Evolutionary conservation across 352 stramenopile species (phyloP).

Genomic region (Phytophthora agathidicida): DNA sequence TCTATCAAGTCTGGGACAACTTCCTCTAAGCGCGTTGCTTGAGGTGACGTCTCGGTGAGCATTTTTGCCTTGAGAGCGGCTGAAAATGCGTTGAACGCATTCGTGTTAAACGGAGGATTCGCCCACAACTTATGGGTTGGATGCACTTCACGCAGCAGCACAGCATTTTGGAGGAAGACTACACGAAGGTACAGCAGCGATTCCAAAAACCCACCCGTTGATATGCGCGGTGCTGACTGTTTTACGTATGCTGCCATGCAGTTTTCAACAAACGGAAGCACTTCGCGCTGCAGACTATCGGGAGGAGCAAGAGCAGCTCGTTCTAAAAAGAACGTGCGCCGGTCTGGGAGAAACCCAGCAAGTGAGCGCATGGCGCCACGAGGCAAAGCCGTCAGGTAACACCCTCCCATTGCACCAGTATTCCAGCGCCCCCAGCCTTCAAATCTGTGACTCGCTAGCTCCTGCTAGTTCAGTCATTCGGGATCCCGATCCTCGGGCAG

Average conservation of each 20-base stretch:
- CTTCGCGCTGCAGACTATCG: background rate
- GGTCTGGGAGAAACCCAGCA: background rate
- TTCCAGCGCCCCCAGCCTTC: conserved; percentile 12
- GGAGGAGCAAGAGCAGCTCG: background rate
- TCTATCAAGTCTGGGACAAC: background rate
- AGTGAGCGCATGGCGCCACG: conserved; percentile 9
- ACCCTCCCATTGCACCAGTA: conserved; percentile 6
- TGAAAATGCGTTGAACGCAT: background rate
- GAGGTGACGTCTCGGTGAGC: background rate
- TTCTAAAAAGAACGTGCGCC: background rate
- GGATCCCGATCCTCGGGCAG: background rate
- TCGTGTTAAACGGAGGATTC: too few relatives aligned
- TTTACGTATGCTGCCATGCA: background rate
- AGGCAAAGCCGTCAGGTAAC: conserved; percentile 2
- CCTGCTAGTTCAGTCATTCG: background rate
- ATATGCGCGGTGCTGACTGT: background rate
- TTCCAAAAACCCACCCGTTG: background rate
- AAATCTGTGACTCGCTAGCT: conserved; percentile 12
- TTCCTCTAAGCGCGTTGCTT: background rate
- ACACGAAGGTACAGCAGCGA: too few relatives aligned
- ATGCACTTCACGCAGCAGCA: too few relatives aligned
- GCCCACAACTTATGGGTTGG: too few relatives aligned
- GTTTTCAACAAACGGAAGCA: background rate
- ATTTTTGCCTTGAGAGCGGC: background rate
- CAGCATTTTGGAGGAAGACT: too few relatives aligned